Base-by-base conservation (phyloP, 2,329 filamentous ascomycete species). In the Setomelanomma holmii region DNA sequence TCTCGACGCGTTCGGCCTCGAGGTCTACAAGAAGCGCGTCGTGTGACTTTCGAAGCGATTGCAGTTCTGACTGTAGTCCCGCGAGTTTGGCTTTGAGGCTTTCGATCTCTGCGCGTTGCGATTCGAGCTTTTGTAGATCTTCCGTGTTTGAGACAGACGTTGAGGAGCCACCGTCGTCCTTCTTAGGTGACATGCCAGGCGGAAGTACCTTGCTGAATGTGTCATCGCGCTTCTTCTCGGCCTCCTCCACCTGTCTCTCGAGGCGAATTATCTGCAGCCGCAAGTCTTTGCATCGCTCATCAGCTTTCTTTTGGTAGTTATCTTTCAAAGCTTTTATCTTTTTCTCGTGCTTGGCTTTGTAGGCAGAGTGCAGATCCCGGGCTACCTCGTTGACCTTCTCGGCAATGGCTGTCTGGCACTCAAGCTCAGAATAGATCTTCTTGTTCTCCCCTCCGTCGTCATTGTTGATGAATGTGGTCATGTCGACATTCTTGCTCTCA, bases 271-370 rank as follows among this genome's bases (percentile, higher is more conserved):
- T 81, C 56, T 86, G 86, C 16, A 75, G 73, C 75, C 96, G 90
- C 2, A 96, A 84, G 64, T 93, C 90, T 47, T 85, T 85, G 50
- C 93, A 85, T 68, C 89, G 90, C 81, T 96, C 96, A 76, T 96
- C 91, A 85, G 91, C 95, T 48, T 93, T 87, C 40, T 85, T 84
- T 74, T 97, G 91, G 77, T 98, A 88, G 68, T 83, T 85, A 65
- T 87, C 86, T 72, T 88, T 98, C 60, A 99, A 82, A 4, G 93
- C 93, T 1, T 90, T 85, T 39, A 98, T 93, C 79, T 99, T 99
- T 57, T 88, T 91, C 79, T 98, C 93, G 73, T 99, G 95, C 78
- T 99, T 99, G 71, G 89, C 87, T 79, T 97, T 98, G 83, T 99
- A 99, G 10, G 96, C 83, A 0, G 88, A 84, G 72, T 99, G 95